Conservation (phyloP, 805 yeast genomes). For the Suhomyces sp. region DNA sequence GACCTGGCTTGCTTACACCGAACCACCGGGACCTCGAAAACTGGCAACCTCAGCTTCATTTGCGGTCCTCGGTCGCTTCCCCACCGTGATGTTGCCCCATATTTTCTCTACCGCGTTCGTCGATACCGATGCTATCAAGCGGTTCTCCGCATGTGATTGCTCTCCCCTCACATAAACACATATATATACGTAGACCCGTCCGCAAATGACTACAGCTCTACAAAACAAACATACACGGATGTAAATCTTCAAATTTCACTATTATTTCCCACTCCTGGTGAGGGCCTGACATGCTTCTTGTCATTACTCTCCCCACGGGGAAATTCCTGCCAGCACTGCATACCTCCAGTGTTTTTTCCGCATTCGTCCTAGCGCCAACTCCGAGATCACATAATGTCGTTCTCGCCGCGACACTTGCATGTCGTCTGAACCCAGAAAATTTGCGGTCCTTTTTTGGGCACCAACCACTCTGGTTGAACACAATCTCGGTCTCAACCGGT, state of each 20-base stretch:
- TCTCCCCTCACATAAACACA: not conserved
- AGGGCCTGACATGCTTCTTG: not conserved
- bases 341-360: not conserved
- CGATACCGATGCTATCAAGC: not conserved
- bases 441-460: not conserved
- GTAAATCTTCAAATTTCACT: too few species aligned
- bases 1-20: not conserved
- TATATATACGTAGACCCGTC: not conserved
- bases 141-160: not conserved
- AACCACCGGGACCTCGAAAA: not conserved
- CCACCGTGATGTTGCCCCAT: not conserved
- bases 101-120: not conserved
- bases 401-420: not conserved
- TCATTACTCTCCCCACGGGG: not conserved
- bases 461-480: not conserved
- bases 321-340: not conserved
- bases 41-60: not conserved
- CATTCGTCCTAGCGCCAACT: not conserved
- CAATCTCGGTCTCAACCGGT: not conserved
- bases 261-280: not conserved
- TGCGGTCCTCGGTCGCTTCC: not conserved
- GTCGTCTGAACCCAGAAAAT: constrained; percentile 3
- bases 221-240: too few species aligned
- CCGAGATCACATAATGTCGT: not conserved
- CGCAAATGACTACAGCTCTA: too few species aligned